A percentile compares a stretch with the other conserved stretches of the same genome.
phyloP scores from a whole-genome alignment of 495 filamentous ascomycete species.

The Chaetomium tenue region DNA sequence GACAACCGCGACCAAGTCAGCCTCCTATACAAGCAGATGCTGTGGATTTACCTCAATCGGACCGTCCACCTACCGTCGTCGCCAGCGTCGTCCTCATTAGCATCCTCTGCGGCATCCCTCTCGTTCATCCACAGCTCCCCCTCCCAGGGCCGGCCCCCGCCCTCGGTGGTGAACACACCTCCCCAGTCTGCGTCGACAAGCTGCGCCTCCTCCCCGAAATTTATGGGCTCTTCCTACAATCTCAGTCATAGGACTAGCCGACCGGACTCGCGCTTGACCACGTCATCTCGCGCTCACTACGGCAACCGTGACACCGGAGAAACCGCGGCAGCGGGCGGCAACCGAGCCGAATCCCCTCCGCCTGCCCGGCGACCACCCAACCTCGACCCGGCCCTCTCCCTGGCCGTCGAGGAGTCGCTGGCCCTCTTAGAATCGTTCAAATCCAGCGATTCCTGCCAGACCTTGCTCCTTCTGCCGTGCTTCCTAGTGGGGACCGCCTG shows the following conservation, averaged over 20 bases:
- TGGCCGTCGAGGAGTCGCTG: conserved; percentile 78
- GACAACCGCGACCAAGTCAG: conserved; percentile 73
- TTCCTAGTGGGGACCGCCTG: conserved; percentile 87
- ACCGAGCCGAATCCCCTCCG: conserved; percentile 49
- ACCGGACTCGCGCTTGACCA: neutral
- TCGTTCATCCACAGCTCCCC: conserved; percentile 21
- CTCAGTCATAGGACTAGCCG: conserved; percentile 28
- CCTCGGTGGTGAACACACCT: conserved; percentile 38
- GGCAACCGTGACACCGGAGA: neutral
- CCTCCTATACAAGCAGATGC: conserved; percentile 82
- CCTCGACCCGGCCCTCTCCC: conserved; percentile 61
- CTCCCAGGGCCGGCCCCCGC: conserved; percentile 18
- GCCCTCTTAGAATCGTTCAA: conserved; percentile 60
- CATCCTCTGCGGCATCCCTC: conserved; percentile 32
- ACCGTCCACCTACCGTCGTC: conserved; percentile 69
- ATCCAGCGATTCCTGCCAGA: conserved; percentile 59
- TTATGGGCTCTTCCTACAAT: conserved; percentile 4
- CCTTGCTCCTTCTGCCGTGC: conserved; percentile 81
- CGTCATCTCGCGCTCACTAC: neutral
- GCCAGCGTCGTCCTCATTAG: conserved; percentile 27
- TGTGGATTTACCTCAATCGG: conserved; percentile 86
- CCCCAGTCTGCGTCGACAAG: conserved; percentile 44
- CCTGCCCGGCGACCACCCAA: conserved; percentile 42
- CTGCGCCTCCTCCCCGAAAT: conserved; percentile 41
- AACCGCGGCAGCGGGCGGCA: neutral